Conservation (phyloP, 2,329 filamentous ascomycete species). For the Penicillium sp. region DNA sequence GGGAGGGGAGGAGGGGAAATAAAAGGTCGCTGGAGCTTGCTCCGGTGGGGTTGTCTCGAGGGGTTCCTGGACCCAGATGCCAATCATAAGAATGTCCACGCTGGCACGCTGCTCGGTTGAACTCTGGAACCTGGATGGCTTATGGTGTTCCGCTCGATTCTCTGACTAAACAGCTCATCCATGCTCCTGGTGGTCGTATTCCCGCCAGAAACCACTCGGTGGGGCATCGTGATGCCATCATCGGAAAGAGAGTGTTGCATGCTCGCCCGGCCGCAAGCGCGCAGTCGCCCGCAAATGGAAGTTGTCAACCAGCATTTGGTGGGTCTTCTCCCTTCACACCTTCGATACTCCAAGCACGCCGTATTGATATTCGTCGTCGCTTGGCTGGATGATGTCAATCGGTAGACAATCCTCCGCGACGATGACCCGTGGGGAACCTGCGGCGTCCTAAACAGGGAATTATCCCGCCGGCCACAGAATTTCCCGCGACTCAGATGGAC, state of each 20-base stretch:
- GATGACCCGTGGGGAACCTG: neutral
- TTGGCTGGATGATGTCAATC: neutral
- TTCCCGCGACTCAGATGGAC: neutral
- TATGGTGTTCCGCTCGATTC: neutral
- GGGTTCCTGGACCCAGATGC: neutral
- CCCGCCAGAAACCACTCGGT: constrained; percentile 19
- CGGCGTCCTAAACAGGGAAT: constrained; percentile 1
- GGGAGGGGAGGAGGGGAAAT: constrained; percentile 10
- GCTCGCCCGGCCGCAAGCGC: no score
- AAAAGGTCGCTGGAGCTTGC: constrained; percentile 11
- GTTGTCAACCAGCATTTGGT: neutral
- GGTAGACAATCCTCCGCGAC: constrained; percentile 9
- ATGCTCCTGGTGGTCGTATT: neutral
- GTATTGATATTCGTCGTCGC: neutral
- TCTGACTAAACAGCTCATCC: neutral
- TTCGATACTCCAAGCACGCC: neutral
- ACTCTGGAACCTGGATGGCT: neutral
- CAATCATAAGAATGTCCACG: neutral
- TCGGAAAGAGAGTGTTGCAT: neutral
- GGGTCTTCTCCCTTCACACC: neutral
- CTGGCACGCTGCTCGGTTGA: neutral
- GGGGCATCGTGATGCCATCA: constrained; percentile 9
- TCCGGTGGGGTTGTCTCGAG: constrained; percentile 23
- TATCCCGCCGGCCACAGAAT: neutral
- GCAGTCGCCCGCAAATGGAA: neutral